Evolutionary conservation across 1,284 basidiomycete species (phyloP).

Genomic region (Mycena citricolor): DNA sequence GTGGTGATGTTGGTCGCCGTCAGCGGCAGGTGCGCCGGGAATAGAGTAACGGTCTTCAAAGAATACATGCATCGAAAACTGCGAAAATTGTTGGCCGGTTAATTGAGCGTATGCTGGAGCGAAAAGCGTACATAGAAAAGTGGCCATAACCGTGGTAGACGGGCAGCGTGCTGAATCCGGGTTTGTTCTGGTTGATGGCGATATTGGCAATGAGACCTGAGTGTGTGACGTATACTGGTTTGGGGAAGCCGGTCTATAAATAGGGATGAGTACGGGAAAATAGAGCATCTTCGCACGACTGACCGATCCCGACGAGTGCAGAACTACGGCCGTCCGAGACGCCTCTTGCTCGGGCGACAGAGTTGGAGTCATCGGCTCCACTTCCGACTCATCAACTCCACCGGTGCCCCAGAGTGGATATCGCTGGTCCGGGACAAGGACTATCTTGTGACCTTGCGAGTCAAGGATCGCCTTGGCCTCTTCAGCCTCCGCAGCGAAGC

Average conservation of each 20-base stretch:
- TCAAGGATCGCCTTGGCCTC: slow-evolving; percentile 34
- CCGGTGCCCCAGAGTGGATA: slow-evolving; percentile 45
- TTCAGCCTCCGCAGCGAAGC: slow-evolving; percentile 36
- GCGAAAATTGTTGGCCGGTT: slow-evolving; percentile 20
- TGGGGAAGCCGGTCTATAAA: slow-evolving; percentile 38
- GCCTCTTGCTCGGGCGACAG: slow-evolving; percentile 48
- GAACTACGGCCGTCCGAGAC: slow-evolving; percentile 46
- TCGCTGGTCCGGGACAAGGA: slow-evolving; percentile 37
- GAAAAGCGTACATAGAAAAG: slow-evolving; percentile 40
- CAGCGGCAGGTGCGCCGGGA: slow-evolving; percentile 52
- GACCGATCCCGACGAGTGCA: slow-evolving; percentile 66
- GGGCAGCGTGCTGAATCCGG: slow-evolving; percentile 48
- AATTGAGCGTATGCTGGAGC: slow-evolving; percentile 5
- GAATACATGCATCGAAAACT: slow-evolving; percentile 39
- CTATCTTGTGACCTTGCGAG: slow-evolving; percentile 32
- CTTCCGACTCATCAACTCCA: slow-evolving; percentile 35
- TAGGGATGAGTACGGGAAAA: slow-evolving; percentile 1
- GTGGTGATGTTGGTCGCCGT: slow-evolving; percentile 48
- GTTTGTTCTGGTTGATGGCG: slow-evolving; percentile 37
- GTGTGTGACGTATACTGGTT: slow-evolving; percentile 47
- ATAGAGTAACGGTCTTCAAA: slow-evolving; percentile 47
- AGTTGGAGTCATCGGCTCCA: slow-evolving; percentile 34
- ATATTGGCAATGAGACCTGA: slow-evolving; percentile 38
- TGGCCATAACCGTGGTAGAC: slow-evolving; percentile 48
- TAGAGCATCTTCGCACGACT: slow-evolving; percentile 26